Conservation (phyloP, 192 early-diverging fungal species). For the Coemansia sp. region DNA sequence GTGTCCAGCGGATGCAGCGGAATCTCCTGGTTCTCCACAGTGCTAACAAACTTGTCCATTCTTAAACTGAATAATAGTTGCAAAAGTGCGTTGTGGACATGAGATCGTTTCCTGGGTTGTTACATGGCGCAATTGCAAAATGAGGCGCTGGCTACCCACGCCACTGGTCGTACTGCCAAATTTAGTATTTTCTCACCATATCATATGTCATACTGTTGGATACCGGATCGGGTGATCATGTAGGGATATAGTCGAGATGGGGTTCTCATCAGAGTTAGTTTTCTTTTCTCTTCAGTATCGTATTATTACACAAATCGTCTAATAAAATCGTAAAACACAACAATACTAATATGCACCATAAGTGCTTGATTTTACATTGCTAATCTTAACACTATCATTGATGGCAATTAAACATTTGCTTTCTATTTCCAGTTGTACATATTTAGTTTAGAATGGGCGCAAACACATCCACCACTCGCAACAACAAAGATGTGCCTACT, state of each 20-base stretch:
- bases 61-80: neutral
- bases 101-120: no score
- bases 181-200: neutral
- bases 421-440: neutral
- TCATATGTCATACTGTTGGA: neutral
- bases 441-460: constrained; percentile 6
- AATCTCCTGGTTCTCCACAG: constrained; percentile 32
- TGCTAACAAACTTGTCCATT: constrained; percentile 47
- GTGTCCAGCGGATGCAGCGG: constrained; percentile 50
- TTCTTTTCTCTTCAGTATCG: no score
- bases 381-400: neutral
- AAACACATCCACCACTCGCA: neutral
- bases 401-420: neutral
- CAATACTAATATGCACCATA: neutral
- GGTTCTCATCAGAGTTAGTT: no score
- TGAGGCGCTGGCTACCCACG: neutral
- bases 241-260: no score
- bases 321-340: no score
- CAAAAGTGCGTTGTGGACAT: no score
- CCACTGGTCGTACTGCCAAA: neutral
- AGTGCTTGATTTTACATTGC: neutral
- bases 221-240: no score
- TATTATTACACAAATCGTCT: no score
- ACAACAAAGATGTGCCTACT: neutral
- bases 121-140: no score